Percentiles rank a stretch among this genome's conserved stretches.
These are phyloP conservation scores for Phytophthora nicotianae DNA, from an alignment of 352 stramenopile species.

Conservation along the genomic window DNA sequence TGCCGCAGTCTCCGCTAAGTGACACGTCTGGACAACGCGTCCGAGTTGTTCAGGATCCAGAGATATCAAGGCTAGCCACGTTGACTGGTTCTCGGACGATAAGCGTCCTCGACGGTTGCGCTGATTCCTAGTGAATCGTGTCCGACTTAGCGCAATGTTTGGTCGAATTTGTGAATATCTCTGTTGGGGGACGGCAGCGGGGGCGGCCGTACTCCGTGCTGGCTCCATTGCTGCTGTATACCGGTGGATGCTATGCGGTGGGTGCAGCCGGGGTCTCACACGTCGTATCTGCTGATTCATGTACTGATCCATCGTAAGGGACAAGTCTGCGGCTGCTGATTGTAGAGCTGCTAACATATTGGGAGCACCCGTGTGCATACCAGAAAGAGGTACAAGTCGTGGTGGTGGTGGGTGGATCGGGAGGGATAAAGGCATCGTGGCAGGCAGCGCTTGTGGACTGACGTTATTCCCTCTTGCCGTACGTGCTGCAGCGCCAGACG, in stretches of 20 bases:
- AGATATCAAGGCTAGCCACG: conserved; percentile 85
- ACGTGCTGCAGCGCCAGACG: conserved; percentile 22
- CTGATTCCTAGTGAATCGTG: conserved; percentile 76
- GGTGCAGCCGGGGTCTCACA: conserved; percentile 69
- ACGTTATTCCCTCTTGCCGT: conserved; percentile 7
- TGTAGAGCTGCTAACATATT: conserved; percentile 73
- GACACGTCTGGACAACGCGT: conserved; percentile 80
- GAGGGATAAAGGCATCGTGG: conserved; percentile 39
- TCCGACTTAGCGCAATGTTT: conserved; percentile 85
- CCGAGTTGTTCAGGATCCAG: conserved; percentile 80
- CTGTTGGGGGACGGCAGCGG: conserved; percentile 48
- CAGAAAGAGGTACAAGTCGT: conserved; percentile 41
- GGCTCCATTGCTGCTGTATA: conserved; percentile 40
- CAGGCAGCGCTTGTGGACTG: conserved; percentile 14
- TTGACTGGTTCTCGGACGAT: conserved; percentile 85
- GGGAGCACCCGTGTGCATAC: conserved; percentile 38
- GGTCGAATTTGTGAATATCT: conserved; percentile 84
- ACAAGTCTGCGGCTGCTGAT: conserved; percentile 59
- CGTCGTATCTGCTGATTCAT: conserved; percentile 85
- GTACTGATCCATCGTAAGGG: conserved; percentile 80
- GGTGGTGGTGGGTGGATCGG: conserved; percentile 42
- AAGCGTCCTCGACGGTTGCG: conserved; percentile 72
- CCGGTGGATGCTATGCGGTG: conserved; percentile 44
- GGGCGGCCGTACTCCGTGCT: conserved; percentile 27
- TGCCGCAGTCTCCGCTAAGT: conserved; percentile 79